Conservation (phyloP, 768 basidiomycete genomes). For the Collybiopsis confluens region DNA sequence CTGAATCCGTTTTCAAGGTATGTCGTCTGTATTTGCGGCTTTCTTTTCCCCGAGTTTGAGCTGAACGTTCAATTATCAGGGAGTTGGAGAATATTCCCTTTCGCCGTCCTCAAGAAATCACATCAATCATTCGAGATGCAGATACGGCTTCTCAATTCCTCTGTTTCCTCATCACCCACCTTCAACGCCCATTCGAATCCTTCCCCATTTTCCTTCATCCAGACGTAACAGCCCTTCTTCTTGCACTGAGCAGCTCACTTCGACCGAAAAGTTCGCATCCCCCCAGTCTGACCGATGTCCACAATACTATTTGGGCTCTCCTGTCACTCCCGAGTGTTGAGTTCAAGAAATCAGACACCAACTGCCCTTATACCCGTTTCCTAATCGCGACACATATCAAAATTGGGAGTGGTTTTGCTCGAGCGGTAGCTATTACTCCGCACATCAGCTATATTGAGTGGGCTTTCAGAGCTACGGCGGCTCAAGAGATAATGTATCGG, state of each 20-base stretch:
- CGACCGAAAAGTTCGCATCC: too few relatives aligned
- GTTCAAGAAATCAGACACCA: background rate
- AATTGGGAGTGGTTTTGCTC: background rate
- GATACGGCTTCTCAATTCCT: background rate
- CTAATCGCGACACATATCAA: background rate
- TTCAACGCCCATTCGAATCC: background rate
- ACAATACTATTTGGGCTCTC: background rate
- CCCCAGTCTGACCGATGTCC: background rate
- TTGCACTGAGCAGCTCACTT: background rate
- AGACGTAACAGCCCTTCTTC: background rate
- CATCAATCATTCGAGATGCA: background rate
- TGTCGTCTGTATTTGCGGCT: background rate
- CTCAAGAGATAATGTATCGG: background rate
- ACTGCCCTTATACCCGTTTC: background rate
- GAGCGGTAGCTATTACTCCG: background rate
- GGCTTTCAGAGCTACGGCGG: background rate
- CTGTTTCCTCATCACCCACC: background rate
- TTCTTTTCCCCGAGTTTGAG: background rate
- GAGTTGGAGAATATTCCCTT: background rate
- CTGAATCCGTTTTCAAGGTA: background rate
- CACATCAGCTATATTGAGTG: background rate
- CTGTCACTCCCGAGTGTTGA: background rate
- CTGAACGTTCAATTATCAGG: too few relatives aligned
- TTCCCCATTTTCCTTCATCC: slow-evolving; percentile 1
- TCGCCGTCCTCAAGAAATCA: background rate